Percentiles rank a stretch among this genome's conserved stretches.
These are phyloP conservation scores for Phytophthora citricola DNA, from an alignment of 352 stramenopile genomes.

Conservation along the genomic window DNA sequence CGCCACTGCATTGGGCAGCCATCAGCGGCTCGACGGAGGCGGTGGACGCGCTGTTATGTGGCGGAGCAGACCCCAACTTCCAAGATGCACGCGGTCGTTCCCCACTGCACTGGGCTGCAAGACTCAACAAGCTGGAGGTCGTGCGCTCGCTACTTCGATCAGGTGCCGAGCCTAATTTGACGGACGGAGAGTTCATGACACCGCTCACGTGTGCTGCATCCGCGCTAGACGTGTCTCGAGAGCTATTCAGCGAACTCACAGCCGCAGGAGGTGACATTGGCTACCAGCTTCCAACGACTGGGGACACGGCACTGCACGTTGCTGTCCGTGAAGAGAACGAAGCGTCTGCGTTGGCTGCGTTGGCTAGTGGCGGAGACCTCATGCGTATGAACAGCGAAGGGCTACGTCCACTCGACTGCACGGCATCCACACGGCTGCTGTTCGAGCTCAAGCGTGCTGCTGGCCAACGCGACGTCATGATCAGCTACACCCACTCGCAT, in stretches of 20 bases:
- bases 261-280: too few species aligned
- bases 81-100: conserved; percentile 65
- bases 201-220: conserved; percentile 42
- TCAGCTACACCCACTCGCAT: conserved; percentile 86
- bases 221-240: conserved; percentile 19
- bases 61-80: conserved; percentile 68
- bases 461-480: conserved; percentile 80
- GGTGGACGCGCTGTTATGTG: conserved; percentile 58
- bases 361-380: too few species aligned
- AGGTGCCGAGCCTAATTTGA: conserved; percentile 42
- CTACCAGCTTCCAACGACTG: too few species aligned
- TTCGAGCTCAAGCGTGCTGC: conserved; percentile 31
- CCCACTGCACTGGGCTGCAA: conserved; percentile 73
- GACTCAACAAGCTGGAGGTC: conserved; percentile 59
- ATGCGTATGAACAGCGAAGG: too few species aligned
- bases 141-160: conserved; percentile 50
- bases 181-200: conserved; percentile 55
- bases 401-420: too few species aligned
- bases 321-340: too few species aligned
- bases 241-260: background rate
- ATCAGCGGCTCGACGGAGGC: conserved; percentile 57
- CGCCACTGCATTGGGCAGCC: conserved; percentile 74
- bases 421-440: too few species aligned
- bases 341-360: too few species aligned
- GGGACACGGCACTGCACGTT: too few species aligned